These are phyloP conservation scores for Chlorella variabilis DNA, from an alignment of 163 green algal species.

Conservation along the genomic window DNA sequence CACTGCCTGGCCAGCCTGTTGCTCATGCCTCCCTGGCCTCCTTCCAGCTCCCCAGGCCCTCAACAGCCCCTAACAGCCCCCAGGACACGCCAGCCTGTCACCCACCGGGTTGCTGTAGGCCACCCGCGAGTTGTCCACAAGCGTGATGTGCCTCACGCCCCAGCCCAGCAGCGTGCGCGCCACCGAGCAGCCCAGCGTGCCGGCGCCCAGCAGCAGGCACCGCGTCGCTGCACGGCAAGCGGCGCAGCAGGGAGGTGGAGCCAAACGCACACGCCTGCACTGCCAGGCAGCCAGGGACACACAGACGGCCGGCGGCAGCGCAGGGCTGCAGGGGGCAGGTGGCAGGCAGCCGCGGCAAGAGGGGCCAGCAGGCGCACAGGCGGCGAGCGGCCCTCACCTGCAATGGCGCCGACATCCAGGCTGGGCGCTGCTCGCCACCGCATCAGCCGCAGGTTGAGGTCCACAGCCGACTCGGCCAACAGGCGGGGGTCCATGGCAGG, in stretches of 20 bases:
- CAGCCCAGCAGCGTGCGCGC: conserved; percentile 90
- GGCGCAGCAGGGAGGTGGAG: background rate
- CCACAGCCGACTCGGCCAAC: conserved; percentile 82
- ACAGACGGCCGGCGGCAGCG: too few relatives aligned
- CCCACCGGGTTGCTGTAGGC: conserved; percentile 92
- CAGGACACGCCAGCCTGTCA: background rate
- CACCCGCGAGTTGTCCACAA: conserved; percentile 89
- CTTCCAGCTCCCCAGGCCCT: too few relatives aligned
- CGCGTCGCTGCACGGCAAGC: conserved; percentile 29
- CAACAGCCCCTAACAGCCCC: too few relatives aligned
- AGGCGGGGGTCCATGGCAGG: conserved; percentile 70
- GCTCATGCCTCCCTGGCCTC: too few relatives aligned
- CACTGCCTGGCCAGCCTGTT: too few relatives aligned
- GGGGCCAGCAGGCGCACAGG: too few relatives aligned
- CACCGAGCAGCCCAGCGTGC: conserved; percentile 94
- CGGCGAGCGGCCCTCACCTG: too few relatives aligned
- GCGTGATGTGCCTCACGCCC: conserved; percentile 92
- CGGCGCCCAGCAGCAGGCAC: conserved; percentile 94
- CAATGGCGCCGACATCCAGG: conserved; percentile 76
- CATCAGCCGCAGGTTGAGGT: conserved; percentile 98
- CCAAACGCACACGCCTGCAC: too few relatives aligned
- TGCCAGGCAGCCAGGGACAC: background rate
- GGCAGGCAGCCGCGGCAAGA: too few relatives aligned
- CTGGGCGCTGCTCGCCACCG: conserved; percentile 87
- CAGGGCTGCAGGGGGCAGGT: too few relatives aligned